Evolutionary conservation across 2,329 filamentous ascomycete genomes (phyloP).

Genomic region (Chrysoporthe cubensis): DNA sequence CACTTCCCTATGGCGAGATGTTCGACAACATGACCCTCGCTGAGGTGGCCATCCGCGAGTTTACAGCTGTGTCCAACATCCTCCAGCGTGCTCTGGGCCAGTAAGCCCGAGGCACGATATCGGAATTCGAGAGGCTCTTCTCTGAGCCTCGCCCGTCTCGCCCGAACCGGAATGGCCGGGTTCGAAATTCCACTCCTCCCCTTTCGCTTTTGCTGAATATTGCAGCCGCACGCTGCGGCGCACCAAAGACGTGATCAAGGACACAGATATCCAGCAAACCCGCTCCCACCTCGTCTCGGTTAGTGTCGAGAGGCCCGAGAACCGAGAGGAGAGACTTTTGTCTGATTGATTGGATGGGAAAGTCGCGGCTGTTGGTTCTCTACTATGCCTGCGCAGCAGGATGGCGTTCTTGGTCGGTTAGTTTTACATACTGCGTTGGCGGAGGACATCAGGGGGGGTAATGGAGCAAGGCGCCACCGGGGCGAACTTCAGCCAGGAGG

Average conservation of each 20-base stretch:
- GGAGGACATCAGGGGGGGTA: not conserved
- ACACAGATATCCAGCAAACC: not conserved
- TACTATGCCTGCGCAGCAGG: not conserved
- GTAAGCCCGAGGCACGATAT: not conserved
- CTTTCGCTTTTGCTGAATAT: not conserved
- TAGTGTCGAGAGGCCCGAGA: not conserved
- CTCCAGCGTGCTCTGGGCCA: conserved; percentile 45
- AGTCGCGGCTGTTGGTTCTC: not conserved
- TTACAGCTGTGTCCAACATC: conserved; percentile 53
- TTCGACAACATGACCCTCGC: conserved; percentile 56
- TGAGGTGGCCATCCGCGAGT: conserved; percentile 50
- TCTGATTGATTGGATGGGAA: not conserved
- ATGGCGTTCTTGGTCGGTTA: conserved; percentile 18
- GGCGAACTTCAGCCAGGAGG: not conserved
- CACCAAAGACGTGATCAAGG: not conserved
- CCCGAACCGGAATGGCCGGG: not conserved
- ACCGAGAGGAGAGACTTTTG: not conserved
- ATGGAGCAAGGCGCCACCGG: not conserved
- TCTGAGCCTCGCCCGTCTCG: not conserved
- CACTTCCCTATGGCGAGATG: conserved; percentile 40
- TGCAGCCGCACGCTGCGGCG: not conserved
- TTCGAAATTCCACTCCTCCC: not conserved
- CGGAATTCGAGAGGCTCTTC: not conserved
- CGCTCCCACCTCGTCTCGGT: not conserved
- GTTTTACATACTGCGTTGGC: conserved; percentile 1